Percentiles rank a stretch among this genome's conserved stretches.
phyloP scores from a whole-genome alignment of 1,284 basidiomycete genomes.

The Sphaerobolus stellatus region DNA sequence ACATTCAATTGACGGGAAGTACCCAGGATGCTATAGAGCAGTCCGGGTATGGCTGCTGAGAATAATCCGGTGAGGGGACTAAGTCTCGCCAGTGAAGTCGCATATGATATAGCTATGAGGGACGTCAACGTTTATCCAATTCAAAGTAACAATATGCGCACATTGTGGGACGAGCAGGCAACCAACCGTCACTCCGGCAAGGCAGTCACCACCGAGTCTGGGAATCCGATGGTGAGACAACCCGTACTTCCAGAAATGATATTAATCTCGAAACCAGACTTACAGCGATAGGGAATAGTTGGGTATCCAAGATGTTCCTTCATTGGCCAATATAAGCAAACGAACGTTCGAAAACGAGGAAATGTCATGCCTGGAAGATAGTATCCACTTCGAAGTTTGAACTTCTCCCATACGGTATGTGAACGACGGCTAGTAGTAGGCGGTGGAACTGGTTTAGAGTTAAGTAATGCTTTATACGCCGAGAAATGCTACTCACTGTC shows the following conservation, averaged over 20 bases:
- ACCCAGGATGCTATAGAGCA: constrained; percentile 84
- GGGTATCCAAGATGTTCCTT: constrained; percentile 72
- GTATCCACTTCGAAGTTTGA: constrained; percentile 11
- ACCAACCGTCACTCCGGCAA: constrained; percentile 85
- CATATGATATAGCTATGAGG: constrained; percentile 73
- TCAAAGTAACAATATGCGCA: neutral
- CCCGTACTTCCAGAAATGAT: neutral
- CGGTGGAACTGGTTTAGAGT: neutral
- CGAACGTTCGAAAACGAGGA: neutral
- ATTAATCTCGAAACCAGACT: constrained; percentile 31
- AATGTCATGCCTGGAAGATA: constrained; percentile 6
- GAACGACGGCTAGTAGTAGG: neutral
- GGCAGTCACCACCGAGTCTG: constrained; percentile 77
- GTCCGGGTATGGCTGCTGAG: constrained; percentile 76
- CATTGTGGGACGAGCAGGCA: constrained; percentile 88
- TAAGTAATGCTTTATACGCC: neutral
- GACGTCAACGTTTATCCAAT: neutral
- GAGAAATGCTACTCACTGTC: neutral
- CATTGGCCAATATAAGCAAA: neutral
- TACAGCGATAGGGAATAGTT: constrained; percentile 73
- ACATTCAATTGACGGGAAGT: constrained; percentile 77
- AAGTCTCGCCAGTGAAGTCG: constrained; percentile 79
- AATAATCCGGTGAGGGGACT: constrained; percentile 84
- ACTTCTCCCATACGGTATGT: constrained; percentile 3
- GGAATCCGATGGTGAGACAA: constrained; percentile 15